Conservation (phyloP, 805 yeast genomes). For the Schwanniomyces sp. region DNA sequence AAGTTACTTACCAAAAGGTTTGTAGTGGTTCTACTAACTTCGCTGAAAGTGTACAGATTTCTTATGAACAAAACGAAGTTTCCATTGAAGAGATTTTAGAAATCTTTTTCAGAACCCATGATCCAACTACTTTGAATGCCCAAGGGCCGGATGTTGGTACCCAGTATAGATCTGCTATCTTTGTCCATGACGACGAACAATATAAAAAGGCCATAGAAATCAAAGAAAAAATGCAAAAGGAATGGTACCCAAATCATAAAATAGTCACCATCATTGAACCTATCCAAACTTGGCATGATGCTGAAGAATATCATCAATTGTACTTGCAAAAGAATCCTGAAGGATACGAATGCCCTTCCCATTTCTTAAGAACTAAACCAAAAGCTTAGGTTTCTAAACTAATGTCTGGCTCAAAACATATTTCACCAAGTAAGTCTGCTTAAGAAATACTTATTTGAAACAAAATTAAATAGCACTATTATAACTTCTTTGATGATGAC, state of each 20-base stretch:
- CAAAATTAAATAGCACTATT: too few species aligned
- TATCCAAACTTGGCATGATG: constrained; percentile 75
- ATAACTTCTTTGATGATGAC: too few species aligned
- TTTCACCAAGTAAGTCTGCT: too few species aligned
- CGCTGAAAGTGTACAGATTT: constrained; percentile 83
- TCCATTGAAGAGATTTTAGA: constrained; percentile 63
- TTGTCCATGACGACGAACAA: constrained; percentile 58
- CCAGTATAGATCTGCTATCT: constrained; percentile 86
- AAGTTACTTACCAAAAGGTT: constrained; percentile 60
- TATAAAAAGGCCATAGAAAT: constrained; percentile 41
- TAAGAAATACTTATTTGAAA: too few species aligned
- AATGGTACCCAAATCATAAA: constrained; percentile 70
- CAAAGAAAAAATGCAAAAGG: constrained; percentile 58
- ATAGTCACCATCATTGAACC: constrained; percentile 74
- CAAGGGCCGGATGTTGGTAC: constrained; percentile 92
- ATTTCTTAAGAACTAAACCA: constrained; percentile 68
- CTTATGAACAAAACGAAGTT: constrained; percentile 72
- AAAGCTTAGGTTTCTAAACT: constrained; percentile 24
- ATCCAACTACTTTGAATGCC: constrained; percentile 78
- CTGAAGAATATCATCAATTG: constrained; percentile 92
- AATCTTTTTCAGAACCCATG: constrained; percentile 89
- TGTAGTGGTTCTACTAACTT: constrained; percentile 71
- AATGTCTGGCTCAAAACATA: too few species aligned
- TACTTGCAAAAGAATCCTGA: constrained; percentile 77
- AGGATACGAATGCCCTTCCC: constrained; percentile 92